Evolutionary conservation across 805 yeast species (phyloP), one percentile per base, ranked within the genome.

Genomic region (Maudiozyma saulgeensis): DNA sequence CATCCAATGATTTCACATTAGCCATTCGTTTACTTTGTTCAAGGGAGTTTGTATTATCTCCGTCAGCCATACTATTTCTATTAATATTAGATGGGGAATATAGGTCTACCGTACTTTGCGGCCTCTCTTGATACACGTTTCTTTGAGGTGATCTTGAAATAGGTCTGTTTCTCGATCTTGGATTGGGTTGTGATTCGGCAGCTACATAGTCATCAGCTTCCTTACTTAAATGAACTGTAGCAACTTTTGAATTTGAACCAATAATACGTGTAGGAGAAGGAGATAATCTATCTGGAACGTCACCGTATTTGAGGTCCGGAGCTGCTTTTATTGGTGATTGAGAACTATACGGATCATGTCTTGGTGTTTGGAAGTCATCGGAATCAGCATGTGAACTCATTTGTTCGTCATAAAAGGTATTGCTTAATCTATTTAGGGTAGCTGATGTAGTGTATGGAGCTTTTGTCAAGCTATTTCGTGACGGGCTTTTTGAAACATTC

Each of bases 371-470:
- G 13, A 32, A 35, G 13, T 35, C 39, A 16, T 39, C 42, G 3
- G 39, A 28, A n/a, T 44, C 43, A n/a, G 38, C n/a, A 4, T 34
- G 28, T 15, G 43, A 8, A 19, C 38, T 47, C 6, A 19, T 19
- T 39, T 13, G 18, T 41, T 34, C 39, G 15, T 46, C 49, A 25
- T 41, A 9, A 47, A 51, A 52, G 11, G 51, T 51, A 16, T 49
- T 52, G 42, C 55, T 58, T 11, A 54, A 53, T 37, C 56, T 55
- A 26, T 50, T 54, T 4, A 60, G 43, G 5, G 63, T 60, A 7
- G 58, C 51, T 37, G 54, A 50, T 16, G 51, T 55, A 7, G 61
- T 47, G 48, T 62, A 62, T 3, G 66, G 64, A 3, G 59, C 51
- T 32, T 54, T 60, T 26, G 49, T 56, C 25, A 61, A 47, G 32